Percentiles rank a stretch among this genome's conserved stretches.
Evolutionary conservation across 371 early-diverging fungal species (phyloP).

Genomic region (Rhizopus stolonifer): DNA sequence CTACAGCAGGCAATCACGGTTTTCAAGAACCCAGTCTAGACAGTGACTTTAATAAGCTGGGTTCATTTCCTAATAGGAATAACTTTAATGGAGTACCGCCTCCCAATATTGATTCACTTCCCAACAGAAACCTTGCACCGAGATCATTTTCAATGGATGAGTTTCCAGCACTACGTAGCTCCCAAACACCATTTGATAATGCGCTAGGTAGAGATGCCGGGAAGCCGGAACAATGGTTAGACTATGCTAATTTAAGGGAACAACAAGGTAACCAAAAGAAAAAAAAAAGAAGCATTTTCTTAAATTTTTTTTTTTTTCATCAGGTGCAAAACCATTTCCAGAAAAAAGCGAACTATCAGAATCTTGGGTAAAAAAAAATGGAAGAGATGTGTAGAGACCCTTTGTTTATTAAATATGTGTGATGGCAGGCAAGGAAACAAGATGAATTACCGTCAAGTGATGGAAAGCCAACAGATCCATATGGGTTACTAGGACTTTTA

Average conservation of each 20-base stretch:
- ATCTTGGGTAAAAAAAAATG: conserved; percentile 20
- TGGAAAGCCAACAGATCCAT: conserved; percentile 43
- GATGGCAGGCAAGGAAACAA: conserved; percentile 21
- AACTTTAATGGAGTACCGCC: conserved; percentile 21
- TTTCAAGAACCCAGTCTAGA: conserved; percentile 25
- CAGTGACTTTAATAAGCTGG: conserved; percentile 9
- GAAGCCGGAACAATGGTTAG: conserved; percentile 40
- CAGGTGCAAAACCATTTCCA: conserved; percentile 19
- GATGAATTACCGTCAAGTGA: conserved; percentile 18
- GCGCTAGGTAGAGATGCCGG: conserved; percentile 27
- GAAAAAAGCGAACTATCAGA: conserved; percentile 24
- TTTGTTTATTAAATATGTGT: too few species aligned
- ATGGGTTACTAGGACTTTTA: conserved; percentile 71
- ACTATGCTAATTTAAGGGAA: conserved; percentile 38
- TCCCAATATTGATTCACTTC: conserved; percentile 17
- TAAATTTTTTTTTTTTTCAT: too few species aligned
- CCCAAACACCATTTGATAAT: conserved; percentile 34
- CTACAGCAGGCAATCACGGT: conserved; percentile 35
- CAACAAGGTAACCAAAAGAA: conserved; percentile 1
- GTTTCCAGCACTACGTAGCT: conserved; percentile 48
- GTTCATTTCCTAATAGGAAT: conserved; percentile 17
- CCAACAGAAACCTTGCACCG: conserved; percentile 29
- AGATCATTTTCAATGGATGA: conserved; percentile 52
- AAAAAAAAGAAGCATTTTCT: conserved; percentile 42
- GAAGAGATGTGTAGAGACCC: not conserved